phyloP scores from a whole-genome alignment of 768 basidiomycete species.

The Leccinum barrowsii region DNA sequence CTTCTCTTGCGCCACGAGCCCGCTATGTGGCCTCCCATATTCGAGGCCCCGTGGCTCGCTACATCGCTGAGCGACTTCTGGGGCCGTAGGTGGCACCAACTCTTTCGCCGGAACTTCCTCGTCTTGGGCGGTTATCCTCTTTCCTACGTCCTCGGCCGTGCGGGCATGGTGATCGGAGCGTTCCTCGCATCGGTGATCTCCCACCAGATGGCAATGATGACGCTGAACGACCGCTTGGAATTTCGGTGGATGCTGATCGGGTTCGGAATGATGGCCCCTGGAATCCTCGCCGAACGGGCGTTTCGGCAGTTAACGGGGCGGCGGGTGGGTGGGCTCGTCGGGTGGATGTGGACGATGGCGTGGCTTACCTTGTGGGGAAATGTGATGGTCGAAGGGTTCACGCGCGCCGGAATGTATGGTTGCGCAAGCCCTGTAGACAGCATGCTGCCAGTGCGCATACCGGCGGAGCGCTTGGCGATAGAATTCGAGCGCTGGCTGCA shows the following conservation, averaged over 20 bases:
- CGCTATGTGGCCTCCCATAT: constrained; percentile 32
- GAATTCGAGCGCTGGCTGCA: constrained; percentile 16
- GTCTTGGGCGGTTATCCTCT: constrained; percentile 31
- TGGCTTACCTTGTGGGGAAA: constrained; percentile 26
- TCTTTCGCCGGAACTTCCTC: constrained; percentile 29
- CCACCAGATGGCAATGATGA: constrained; percentile 51
- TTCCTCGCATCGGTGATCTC: constrained; percentile 56
- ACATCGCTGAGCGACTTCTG: constrained; percentile 38
- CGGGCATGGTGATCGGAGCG: constrained; percentile 48
- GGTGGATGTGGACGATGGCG: constrained; percentile 35
- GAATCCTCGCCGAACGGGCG: constrained; percentile 43
- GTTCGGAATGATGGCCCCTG: constrained; percentile 55
- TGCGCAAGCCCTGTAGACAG: constrained; percentile 4
- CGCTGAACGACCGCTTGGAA: constrained; percentile 46
- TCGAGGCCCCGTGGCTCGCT: constrained; percentile 33
- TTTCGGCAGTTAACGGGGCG: constrained; percentile 22
- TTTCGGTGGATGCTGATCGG: constrained; percentile 41
- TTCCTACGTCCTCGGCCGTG: constrained; percentile 41
- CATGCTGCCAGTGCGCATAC: constrained; percentile 2
- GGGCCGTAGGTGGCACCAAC: constrained; percentile 38
- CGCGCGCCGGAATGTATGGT: constrained; percentile 10
- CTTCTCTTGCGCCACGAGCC: constrained; percentile 29
- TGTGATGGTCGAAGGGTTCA: constrained; percentile 23
- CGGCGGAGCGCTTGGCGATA: constrained; percentile 9
- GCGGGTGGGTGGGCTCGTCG: constrained; percentile 28